Evolutionary conservation across 1,284 basidiomycete species (phyloP).

Genomic region (Butyriboletus appendiculatus): DNA sequence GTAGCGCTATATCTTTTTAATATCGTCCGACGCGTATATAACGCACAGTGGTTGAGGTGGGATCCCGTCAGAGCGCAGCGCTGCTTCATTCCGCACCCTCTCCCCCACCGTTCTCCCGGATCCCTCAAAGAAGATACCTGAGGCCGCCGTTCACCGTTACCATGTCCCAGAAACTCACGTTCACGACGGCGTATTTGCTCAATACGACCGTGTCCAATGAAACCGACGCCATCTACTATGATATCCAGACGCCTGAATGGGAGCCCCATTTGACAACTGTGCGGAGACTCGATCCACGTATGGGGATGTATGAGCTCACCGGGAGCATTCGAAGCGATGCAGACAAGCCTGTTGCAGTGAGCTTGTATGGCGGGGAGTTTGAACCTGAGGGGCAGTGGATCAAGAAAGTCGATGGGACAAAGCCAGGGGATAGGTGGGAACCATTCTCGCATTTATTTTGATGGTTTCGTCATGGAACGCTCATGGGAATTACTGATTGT

Average conservation of each 20-base stretch:
- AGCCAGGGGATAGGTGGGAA: slow-evolving; percentile 20
- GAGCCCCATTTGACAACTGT: slow-evolving; percentile 40
- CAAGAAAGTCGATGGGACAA: slow-evolving; percentile 15
- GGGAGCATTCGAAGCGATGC: slow-evolving; percentile 39
- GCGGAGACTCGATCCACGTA: slow-evolving; percentile 35
- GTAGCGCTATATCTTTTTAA: not conserved
- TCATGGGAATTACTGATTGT: slow-evolving; percentile 2
- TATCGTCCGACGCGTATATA: not conserved
- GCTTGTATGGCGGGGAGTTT: slow-evolving; percentile 13
- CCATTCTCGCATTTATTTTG: not conserved
- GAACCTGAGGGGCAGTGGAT: slow-evolving; percentile 19
- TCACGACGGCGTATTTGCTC: slow-evolving; percentile 41
- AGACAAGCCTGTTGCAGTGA: slow-evolving; percentile 23
- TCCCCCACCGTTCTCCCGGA: not conserved
- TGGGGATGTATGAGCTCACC: slow-evolving; percentile 33
- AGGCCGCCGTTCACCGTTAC: not conserved
- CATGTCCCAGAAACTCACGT: slow-evolving; percentile 37
- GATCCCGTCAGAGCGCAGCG: not conserved
- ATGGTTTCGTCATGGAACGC: not conserved
- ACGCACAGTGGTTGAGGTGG: not conserved
- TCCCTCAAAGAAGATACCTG: not conserved
- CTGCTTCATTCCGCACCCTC: not conserved
- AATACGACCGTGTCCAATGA: slow-evolving; percentile 42
- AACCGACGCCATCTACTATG: slow-evolving; percentile 43
- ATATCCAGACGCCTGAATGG: slow-evolving; percentile 44